Base-by-base conservation (phyloP, 2,329 filamentous ascomycete species). In the Calonectria hawksworthii region DNA sequence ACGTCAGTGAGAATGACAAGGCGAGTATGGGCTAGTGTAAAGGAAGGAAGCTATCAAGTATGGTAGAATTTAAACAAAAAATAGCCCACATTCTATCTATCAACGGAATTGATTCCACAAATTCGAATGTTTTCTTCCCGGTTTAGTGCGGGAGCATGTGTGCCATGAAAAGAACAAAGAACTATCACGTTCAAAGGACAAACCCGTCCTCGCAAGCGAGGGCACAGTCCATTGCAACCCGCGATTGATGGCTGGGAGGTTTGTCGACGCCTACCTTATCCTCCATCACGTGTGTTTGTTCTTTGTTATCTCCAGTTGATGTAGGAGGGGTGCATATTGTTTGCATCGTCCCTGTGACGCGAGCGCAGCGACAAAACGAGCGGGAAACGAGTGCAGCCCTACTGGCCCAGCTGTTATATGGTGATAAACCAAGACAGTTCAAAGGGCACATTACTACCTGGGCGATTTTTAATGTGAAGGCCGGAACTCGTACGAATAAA, bases 151-250 rank as follows among this genome's bases (percentile, higher is more conserved):
- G 56, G 23, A 63, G 34, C 56, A 41, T 56, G 32, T 18, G 41
- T 41, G 18, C 11, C 38, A 23, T 26, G 30, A 11, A 66, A 54
- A 68, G 47, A 56, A 68, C 65, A 68, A 68, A 68, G 65, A 44
- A 36, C 36, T 54, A 9, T n/a, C 18, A 9, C 13, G 34, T 68
- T 68, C 50, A 68, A 32, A n/a, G 32, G 23, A 18, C 50, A 36
- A 36, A 66, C 30, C 8, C 13, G n/a, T 50, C 38, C 41, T 50
- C 11, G 10, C 18, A 32, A 9, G 63, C 9, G 18, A 38, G 36
- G 36, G 56, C 34, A 63, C 56, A 38, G 21, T 11, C 38, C 41
- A 50, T 23, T 26, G 30, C 13, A 14, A 8, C 16, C 32, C n/a
- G 41, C 28, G 13, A 28, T 36, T 67, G 28, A 44, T 8, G 9